Base-by-base conservation (phyloP, 345 rosid species). In the Euphorbia peplus region DNA sequence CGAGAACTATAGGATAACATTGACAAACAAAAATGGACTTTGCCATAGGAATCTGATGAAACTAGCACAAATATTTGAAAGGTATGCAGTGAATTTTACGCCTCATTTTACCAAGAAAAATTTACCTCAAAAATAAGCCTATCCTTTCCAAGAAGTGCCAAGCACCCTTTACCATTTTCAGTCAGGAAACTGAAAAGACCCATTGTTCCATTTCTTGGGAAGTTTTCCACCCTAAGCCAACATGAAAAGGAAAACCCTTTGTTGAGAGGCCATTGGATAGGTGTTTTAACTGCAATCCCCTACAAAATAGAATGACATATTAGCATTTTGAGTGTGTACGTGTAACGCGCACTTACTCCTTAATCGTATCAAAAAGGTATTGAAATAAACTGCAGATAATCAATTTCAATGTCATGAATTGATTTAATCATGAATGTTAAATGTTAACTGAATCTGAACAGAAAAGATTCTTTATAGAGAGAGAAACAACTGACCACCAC, bases 221-320 rank as follows among this genome's bases (percentile, higher is more conserved):
- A 90, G 75, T 78, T 80, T 86, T 93, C 98, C 65, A 90, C 88
- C 82, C 98, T 85, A 70, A 93, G 88, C 98, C 98, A 93, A 71
- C 98, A 93, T 66, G 96, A 87, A 79, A 90, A 93, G 67, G 97
- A 90, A 77, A 93, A 90, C 50, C 98, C 97, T 80, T 86, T 90
- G 68, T 82, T 87, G 44, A 84, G 81, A 82, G 98, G 98, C 97
- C 97, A 93, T 65, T 87, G 96, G 44, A 90, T 72, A 50, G 98
- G 97, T 55, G 96, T 86, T 75, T 80, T 89, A 73, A 93, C 80
- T 46, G 80, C 68, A 72, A 93, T 87, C 51, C 98, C 98, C 98
- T 93, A 77, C 70, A 81, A 64, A 18, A 65, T 24, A 60, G 30
- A 47, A 70, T 29, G 61, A 42, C 53, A 19, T 51, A 11, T 51